phyloP scores from a whole-genome alignment of 257 asterid species.

The Gentiana straminea region DNA sequence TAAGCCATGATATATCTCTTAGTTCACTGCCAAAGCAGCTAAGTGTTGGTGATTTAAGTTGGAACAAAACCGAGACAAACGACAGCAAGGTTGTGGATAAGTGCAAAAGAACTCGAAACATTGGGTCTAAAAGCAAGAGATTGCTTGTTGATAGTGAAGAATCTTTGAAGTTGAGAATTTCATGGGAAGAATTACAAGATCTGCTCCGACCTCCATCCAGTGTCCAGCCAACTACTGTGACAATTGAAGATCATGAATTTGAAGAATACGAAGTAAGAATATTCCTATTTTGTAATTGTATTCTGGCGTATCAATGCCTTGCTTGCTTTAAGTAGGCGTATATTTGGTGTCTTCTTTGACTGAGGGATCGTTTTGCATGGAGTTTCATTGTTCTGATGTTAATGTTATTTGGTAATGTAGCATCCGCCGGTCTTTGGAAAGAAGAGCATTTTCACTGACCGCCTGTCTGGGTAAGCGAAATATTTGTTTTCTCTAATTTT shows the following conservation, averaged over 20 bases:
- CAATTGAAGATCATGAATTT: conserved; percentile 68
- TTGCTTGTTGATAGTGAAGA: conserved; percentile 66
- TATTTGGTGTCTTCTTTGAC: neutral
- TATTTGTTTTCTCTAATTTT: neutral
- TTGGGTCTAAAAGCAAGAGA: conserved; percentile 82
- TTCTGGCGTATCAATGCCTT: no score
- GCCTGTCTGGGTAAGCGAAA: conserved; percentile 69
- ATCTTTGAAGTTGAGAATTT: conserved; percentile 70
- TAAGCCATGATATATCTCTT: conserved; percentile 40
- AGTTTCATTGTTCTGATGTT: conserved; percentile 10
- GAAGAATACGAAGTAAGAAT: conserved; percentile 82
- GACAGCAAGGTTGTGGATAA: conserved; percentile 42
- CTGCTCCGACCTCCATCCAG: conserved; percentile 70
- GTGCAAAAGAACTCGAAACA: conserved; percentile 68
- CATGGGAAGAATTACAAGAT: conserved; percentile 96
- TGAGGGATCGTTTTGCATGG: conserved; percentile 2
- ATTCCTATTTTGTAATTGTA: neutral
- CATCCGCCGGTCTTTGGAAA: conserved; percentile 90
- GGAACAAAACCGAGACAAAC: conserved; percentile 31
- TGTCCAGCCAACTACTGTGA: conserved; percentile 50
- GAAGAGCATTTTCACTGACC: conserved; percentile 59
- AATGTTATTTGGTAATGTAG: conserved; percentile 31
- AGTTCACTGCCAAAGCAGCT: conserved; percentile 35
- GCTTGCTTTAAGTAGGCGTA: no score
- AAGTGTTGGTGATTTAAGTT: conserved; percentile 29